These are phyloP conservation scores for Shiraia sp. DNA, from an alignment of 2,329 filamentous ascomycete genomes.

Conservation along the genomic window DNA sequence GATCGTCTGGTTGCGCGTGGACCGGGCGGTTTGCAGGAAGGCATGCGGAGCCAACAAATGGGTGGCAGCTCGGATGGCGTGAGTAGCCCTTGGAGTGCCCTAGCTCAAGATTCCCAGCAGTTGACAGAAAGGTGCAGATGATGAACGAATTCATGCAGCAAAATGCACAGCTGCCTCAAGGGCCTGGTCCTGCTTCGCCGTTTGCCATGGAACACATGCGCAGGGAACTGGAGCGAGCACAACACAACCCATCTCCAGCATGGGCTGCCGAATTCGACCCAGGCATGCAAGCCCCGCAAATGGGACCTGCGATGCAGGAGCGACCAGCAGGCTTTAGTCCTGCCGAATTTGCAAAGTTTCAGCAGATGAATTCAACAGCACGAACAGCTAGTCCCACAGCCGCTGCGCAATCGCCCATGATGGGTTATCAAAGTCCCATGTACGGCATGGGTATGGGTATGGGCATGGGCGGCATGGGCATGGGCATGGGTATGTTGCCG, in stretches of 20 bases:
- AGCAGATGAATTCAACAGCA: conserved; percentile 63
- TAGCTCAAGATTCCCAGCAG: conserved; percentile 4
- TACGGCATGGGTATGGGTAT: conserved; percentile 49
- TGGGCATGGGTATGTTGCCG: conserved; percentile 51
- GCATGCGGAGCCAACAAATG: conserved; percentile 74
- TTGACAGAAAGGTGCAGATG: conserved; percentile 63
- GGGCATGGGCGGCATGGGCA: conserved; percentile 60
- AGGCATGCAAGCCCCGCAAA: conserved; percentile 64
- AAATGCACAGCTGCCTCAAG: conserved; percentile 63
- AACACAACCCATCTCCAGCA: conserved; percentile 58
- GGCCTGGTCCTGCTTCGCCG: conserved; percentile 56
- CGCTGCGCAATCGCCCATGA: conserved; percentile 47
- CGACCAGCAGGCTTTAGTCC: conserved; percentile 65
- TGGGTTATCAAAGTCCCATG: conserved; percentile 61
- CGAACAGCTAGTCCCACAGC: conserved; percentile 64
- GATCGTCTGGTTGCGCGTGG: conserved; percentile 81
- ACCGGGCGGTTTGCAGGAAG: conserved; percentile 70
- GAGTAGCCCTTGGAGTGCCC: conserved; percentile 14
- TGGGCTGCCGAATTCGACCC: conserved; percentile 70
- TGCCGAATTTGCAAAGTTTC: conserved; percentile 86
- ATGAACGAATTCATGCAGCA: conserved; percentile 93
- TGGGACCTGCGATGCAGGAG: conserved; percentile 70
- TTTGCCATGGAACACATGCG: conserved; percentile 71
- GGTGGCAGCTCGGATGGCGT: conserved; percentile 69
- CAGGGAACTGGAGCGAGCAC: conserved; percentile 62